Evolutionary conservation across 768 basidiomycete species (phyloP).

Genomic region (Tricholomella constricta): DNA sequence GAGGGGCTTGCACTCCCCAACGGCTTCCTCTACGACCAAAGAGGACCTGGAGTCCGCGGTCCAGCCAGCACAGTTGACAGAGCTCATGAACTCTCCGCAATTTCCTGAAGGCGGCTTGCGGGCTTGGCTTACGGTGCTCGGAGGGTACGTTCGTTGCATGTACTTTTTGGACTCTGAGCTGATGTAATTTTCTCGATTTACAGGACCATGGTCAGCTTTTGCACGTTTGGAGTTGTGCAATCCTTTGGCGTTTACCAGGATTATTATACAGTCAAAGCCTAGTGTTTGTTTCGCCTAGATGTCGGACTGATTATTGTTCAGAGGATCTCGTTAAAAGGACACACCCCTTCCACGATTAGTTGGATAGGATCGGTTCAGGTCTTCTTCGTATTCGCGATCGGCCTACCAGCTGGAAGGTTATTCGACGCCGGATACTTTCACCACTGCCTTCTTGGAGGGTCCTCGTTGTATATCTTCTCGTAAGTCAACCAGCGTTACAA

Average conservation of each 20-base stretch:
- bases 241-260: slow-evolving; percentile 56
- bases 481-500: slow-evolving; percentile 21
- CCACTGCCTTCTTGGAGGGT: slow-evolving; percentile 40
- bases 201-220: slow-evolving; percentile 46
- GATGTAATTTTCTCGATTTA: background rate
- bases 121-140: slow-evolving; percentile 48
- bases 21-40: slow-evolving; percentile 9
- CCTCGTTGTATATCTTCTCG: slow-evolving; percentile 44
- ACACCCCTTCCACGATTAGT: slow-evolving; percentile 45
- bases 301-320: slow-evolving; percentile 11
- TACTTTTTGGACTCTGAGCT: background rate
- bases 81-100: slow-evolving; percentile 9
- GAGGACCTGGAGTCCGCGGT: slow-evolving; percentile 11
- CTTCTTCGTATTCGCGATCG: slow-evolving; percentile 48
- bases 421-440: slow-evolving; percentile 56
- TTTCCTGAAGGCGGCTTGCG: slow-evolving; percentile 48
- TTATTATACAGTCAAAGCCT: slow-evolving; percentile 43
- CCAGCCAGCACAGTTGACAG: background rate
- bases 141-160: slow-evolving; percentile 40
- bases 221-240: slow-evolving; percentile 51
- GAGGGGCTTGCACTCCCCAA: slow-evolving; percentile 8
- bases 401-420: slow-evolving; percentile 43
- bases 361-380: slow-evolving; percentile 56
- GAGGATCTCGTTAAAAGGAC: slow-evolving; percentile 38
- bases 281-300: background rate